A percentile compares a stretch with the other conserved stretches of the same genome.
phyloP scores from a whole-genome alignment of 78 protist species.

The Chrysochromulina tobinii region DNA sequence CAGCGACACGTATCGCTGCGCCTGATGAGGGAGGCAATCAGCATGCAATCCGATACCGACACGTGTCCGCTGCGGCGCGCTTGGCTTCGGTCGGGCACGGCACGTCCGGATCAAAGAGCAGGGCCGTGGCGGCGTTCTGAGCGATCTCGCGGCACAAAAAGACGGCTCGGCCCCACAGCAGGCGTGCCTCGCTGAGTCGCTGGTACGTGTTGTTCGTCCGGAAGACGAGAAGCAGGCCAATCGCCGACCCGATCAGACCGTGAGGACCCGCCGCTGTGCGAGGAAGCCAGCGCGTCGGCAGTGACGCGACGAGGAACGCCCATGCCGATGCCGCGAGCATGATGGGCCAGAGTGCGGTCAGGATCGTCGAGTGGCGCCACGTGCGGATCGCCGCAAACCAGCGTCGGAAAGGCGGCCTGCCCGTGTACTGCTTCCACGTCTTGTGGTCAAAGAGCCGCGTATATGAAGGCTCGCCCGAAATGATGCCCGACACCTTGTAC shows the following conservation, averaged over 20 bases:
- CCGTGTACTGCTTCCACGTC: background rate
- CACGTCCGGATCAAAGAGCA: too few relatives aligned
- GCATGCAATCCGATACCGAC: too few relatives aligned
- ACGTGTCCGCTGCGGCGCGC: too few relatives aligned
- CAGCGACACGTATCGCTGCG: too few relatives aligned
- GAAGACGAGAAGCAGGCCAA: background rate
- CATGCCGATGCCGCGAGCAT: background rate
- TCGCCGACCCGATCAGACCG: background rate
- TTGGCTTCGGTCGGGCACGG: background rate
- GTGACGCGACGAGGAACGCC: background rate
- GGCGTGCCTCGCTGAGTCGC: background rate
- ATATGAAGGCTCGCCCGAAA: background rate
- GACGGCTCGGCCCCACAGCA: background rate
- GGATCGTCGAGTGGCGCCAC: background rate
- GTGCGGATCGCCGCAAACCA: background rate
- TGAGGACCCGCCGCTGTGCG: background rate
- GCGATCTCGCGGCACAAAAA: background rate
- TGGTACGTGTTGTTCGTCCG: constrained; percentile 4
- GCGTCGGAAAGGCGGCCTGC: background rate
- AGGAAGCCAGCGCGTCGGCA: background rate
- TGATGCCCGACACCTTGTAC: background rate
- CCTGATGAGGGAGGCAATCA: background rate
- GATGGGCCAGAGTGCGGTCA: background rate
- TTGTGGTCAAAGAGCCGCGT: background rate
- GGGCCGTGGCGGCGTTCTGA: background rate